phyloP scores from a whole-genome alignment of 345 rosid species.

The Kernera saxatilis region DNA sequence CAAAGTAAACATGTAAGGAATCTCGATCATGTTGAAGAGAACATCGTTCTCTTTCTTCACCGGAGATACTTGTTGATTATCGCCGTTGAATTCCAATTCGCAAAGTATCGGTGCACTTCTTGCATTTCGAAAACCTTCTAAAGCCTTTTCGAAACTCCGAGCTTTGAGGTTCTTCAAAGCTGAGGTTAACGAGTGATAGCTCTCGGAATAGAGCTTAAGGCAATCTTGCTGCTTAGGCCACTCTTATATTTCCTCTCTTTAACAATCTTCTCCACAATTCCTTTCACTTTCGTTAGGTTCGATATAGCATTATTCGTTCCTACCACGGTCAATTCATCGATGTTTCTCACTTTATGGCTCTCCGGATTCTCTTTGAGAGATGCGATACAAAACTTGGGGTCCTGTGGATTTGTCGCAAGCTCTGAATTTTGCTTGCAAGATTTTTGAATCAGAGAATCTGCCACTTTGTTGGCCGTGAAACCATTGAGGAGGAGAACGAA shows the following conservation, averaged over 20 bases:
- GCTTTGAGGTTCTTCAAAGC: constrained; percentile 2
- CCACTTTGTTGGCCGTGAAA: background rate
- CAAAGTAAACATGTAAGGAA: background rate
- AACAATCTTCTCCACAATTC: constrained; percentile 13
- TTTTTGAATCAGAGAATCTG: background rate
- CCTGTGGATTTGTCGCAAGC: background rate
- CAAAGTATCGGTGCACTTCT: constrained; percentile 25
- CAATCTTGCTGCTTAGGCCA: constrained; percentile 12
- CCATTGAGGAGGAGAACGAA: background rate
- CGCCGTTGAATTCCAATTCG: constrained; percentile 35
- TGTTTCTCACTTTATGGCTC: constrained; percentile 16
- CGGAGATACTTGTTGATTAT: constrained; percentile 18
- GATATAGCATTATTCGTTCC: constrained; percentile 6
- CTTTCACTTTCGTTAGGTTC: constrained; percentile 24
- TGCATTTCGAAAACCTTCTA: background rate
- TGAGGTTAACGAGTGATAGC: background rate
- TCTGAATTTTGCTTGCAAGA: constrained; percentile 32
- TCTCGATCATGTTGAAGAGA: constrained; percentile 22
- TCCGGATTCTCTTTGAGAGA: constrained; percentile 24
- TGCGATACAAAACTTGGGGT: constrained; percentile 28
- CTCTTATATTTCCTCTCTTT: constrained; percentile 3
- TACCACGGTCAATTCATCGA: constrained; percentile 12
- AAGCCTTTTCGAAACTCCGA: constrained; percentile 1
- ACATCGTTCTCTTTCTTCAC: constrained; percentile 19
- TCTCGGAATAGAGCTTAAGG: constrained; percentile 31